phyloP scores from a whole-genome alignment of 306 rosid genomes.

The Senna tora region DNA sequence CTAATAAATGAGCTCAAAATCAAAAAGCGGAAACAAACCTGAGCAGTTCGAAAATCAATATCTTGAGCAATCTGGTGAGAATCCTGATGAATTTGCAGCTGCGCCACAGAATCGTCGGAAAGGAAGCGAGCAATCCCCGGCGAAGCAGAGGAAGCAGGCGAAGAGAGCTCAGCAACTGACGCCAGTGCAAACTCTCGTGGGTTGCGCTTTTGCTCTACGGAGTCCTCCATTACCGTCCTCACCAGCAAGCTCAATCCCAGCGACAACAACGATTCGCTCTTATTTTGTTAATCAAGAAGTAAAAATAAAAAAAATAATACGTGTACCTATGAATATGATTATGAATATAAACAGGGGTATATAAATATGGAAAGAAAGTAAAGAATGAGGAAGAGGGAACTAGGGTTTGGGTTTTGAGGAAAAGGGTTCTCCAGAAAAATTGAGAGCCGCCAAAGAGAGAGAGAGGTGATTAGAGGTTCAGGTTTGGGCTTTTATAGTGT shows the following conservation, averaged over 20 bases:
- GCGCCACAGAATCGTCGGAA: slow-evolving; percentile 44
- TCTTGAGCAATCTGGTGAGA: slow-evolving; percentile 45
- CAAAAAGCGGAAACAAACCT: slow-evolving; percentile 48
- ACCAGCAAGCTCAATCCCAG: slow-evolving; percentile 38
- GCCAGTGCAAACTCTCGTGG: slow-evolving; percentile 61
- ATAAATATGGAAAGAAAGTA: neutral
- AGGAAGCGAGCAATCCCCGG: slow-evolving; percentile 70
- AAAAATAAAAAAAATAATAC: neutral
- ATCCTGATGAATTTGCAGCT: slow-evolving; percentile 60
- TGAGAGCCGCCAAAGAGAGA: slow-evolving; percentile 69
- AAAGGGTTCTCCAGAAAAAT: neutral
- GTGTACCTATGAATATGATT: neutral
- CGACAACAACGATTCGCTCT: neutral
- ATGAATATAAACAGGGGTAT: neutral
- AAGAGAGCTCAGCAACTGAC: slow-evolving; percentile 61
- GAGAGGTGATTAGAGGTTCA: neutral
- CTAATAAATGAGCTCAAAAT: neutral
- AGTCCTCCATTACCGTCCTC: slow-evolving; percentile 60
- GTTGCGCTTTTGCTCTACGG: slow-evolving; percentile 43
- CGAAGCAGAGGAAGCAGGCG: slow-evolving; percentile 44
- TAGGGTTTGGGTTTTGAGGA: slow-evolving; percentile 68
- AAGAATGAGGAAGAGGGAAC: neutral
- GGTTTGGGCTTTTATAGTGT: slow-evolving; percentile 34
- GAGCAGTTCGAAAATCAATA: slow-evolving; percentile 63
- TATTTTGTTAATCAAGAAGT: neutral